phyloP scores from a whole-genome alignment of 1,139 yeast species.

The Blastobotrys petasosporus region DNA sequence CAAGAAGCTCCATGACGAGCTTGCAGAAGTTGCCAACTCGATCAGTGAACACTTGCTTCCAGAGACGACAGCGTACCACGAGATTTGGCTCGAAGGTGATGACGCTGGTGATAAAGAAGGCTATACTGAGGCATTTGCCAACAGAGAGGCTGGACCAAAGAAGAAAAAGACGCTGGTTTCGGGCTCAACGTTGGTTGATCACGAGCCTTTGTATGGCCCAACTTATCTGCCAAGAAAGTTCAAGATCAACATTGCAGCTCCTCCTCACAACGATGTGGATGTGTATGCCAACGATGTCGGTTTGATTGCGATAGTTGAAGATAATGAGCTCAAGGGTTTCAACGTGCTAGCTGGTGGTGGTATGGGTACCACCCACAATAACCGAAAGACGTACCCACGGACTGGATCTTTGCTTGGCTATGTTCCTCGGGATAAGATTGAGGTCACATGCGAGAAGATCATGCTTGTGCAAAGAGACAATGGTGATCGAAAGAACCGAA shows the following conservation, averaged over 20 bases:
- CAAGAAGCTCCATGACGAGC: slow-evolving; percentile 73
- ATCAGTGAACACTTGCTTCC: slow-evolving; percentile 85
- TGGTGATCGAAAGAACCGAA: slow-evolving; percentile 95
- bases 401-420: slow-evolving; percentile 85
- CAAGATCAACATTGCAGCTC: slow-evolving; percentile 90
- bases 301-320: slow-evolving; percentile 77
- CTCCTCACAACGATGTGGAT: slow-evolving; percentile 95
- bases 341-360: slow-evolving; percentile 96
- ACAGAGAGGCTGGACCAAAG: slow-evolving; percentile 70
- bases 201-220: slow-evolving; percentile 84
- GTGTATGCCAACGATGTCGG: slow-evolving; percentile 96
- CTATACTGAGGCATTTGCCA: slow-evolving; percentile 65
- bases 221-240: slow-evolving; percentile 92
- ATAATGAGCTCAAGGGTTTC: slow-evolving; percentile 58
- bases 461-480: slow-evolving; percentile 92
- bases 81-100: slow-evolving; percentile 90
- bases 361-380: slow-evolving; percentile 97
- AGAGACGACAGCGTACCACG: slow-evolving; percentile 91
- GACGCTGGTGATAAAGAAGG: slow-evolving; percentile 63
- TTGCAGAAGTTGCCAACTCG: slow-evolving; percentile 53
- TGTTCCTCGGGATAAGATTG: slow-evolving; percentile 60
- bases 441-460: slow-evolving; percentile 79
- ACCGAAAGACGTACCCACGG: slow-evolving; percentile 94
- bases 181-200: slow-evolving; percentile 44
- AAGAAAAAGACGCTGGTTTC: slow-evolving; percentile 88